phyloP scores from a whole-genome alignment of 1,284 basidiomycete genomes.

The Sutorius eximius region DNA sequence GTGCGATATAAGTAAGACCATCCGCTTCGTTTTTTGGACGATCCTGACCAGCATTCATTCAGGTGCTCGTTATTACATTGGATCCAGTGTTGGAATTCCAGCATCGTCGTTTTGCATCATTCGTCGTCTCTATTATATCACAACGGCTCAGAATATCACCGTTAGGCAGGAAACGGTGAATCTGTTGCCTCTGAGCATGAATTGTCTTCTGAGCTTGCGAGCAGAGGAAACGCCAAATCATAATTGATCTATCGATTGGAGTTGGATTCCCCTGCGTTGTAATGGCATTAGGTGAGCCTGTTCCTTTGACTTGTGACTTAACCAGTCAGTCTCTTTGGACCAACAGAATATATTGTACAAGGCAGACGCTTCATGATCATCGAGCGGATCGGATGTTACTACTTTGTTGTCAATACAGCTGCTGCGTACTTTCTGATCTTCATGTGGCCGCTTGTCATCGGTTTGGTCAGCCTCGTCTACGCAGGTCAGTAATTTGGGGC shows the following conservation, averaged over 20 bases:
- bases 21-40: neutral
- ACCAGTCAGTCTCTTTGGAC: neutral
- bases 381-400: slow-evolving; percentile 57
- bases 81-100: slow-evolving; percentile 39
- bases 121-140: slow-evolving; percentile 35
- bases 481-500: slow-evolving; percentile 34
- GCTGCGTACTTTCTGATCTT: slow-evolving; percentile 43
- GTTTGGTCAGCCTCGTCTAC: slow-evolving; percentile 40
- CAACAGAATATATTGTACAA: slow-evolving; percentile 34
- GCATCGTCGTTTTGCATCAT: slow-evolving; percentile 46
- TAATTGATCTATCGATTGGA: slow-evolving; percentile 18
- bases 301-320: neutral
- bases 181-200: neutral
- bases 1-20: slow-evolving; percentile 71
- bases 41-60: neutral
- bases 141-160: neutral
- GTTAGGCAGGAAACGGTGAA: slow-evolving; percentile 5
- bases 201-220: neutral
- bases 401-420: slow-evolving; percentile 44
- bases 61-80: slow-evolving; percentile 26
- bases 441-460: slow-evolving; percentile 44
- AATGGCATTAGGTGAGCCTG: slow-evolving; percentile 38
- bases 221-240: slow-evolving; percentile 11
- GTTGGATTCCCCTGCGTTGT: slow-evolving; percentile 37
- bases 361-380: slow-evolving; percentile 58